These are phyloP conservation scores for Lagenaria siceraria DNA, from an alignment of 306 rosid species.

Conservation along the genomic window DNA sequence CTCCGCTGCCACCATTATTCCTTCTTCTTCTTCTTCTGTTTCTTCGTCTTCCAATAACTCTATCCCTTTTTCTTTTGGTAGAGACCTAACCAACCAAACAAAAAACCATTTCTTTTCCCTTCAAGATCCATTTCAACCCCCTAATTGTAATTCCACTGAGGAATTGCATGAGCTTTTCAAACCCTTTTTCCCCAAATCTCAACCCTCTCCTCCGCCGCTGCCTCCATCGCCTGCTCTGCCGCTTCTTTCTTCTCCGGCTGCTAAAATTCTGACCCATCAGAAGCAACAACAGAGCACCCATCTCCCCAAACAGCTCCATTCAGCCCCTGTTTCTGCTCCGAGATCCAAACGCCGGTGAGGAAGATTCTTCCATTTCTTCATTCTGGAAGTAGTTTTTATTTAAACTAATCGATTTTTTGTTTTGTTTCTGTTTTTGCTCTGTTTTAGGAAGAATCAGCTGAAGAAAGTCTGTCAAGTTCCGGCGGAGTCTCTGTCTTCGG, in stretches of 20 bases:
- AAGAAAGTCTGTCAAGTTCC: conserved; percentile 89
- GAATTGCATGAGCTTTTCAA: conserved; percentile 83
- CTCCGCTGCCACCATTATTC: conserved; percentile 10
- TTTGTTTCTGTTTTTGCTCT: not conserved
- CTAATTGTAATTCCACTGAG: conserved; percentile 19
- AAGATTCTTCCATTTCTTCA: conserved; percentile 2
- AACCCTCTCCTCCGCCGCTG: conserved; percentile 2
- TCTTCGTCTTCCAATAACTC: conserved; percentile 1
- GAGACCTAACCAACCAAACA: not conserved
- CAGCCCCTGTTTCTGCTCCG: conserved; percentile 31
- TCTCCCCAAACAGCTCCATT: conserved; percentile 22
- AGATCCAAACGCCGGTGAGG: conserved; percentile 78
- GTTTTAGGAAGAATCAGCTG: conserved; percentile 67
- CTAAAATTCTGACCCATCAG: conserved; percentile 23
- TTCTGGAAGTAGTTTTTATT: not conserved
- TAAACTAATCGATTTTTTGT: not conserved
- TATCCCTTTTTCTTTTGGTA: conserved; percentile 12
- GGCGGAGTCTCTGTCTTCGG: conserved; percentile 78
- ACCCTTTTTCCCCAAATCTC: conserved; percentile 64
- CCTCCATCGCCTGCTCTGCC: conserved; percentile 11
- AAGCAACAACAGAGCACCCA: conserved; percentile 22
- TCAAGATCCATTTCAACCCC: conserved; percentile 33
- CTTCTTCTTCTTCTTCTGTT: conserved; percentile 13
- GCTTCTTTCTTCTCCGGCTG: conserved; percentile 17
- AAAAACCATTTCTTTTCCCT: conserved; percentile 21